Base-by-base conservation (phyloP, 2,329 filamentous ascomycete genomes). In the Penicillium sp. region DNA sequence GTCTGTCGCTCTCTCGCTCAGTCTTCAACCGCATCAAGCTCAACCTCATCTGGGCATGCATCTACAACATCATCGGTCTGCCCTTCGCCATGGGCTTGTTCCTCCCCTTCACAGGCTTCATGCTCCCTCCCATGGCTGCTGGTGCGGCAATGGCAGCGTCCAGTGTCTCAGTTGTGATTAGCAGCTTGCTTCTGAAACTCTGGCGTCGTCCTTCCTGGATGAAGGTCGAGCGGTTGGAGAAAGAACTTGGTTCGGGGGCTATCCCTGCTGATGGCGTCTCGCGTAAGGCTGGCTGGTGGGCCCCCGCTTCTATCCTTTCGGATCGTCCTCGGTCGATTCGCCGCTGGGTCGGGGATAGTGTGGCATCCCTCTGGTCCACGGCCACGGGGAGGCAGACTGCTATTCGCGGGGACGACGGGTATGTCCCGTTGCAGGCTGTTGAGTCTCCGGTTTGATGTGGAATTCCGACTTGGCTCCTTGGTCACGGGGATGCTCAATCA, bases 31-130 rank as follows among this genome's bases (percentile, higher is more conserved):
- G 95, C 66, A 99, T 99, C 82, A 96, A 96, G 81, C 78, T 96
- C 68, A 99, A 99, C 76, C 84, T 99, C 2, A 82, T 88, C 2
- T 97, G 95, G 91, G 93, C 93, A 0, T 98, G 93, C 75, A 80
- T 92, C 65, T 99, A 99, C 84, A 99, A 99, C 76, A 65, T 92
- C 52, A 80, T 98, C 62, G 95, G 95, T 1, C 83, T 99, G 14
- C 95, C 95, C 2, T 96, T 99, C 70, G 95, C 95, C 43, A 98
- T 98, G 95, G 95, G 95, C 26, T 80, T 98, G 70, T 96, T 98
- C 81, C 82, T 99, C 4, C 94, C 95, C 0, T 87, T 97, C 67
- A 95, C 94, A 35, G 86, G 91, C 62, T 89, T 93, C 70, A 80
- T 81, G 72, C 82, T 98, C 66, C 95, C 96, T 68, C 93, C 95